These are phyloP conservation scores for Volvox reticuliferus DNA, from an alignment of 139 green algal species.

Conservation along the genomic window DNA sequence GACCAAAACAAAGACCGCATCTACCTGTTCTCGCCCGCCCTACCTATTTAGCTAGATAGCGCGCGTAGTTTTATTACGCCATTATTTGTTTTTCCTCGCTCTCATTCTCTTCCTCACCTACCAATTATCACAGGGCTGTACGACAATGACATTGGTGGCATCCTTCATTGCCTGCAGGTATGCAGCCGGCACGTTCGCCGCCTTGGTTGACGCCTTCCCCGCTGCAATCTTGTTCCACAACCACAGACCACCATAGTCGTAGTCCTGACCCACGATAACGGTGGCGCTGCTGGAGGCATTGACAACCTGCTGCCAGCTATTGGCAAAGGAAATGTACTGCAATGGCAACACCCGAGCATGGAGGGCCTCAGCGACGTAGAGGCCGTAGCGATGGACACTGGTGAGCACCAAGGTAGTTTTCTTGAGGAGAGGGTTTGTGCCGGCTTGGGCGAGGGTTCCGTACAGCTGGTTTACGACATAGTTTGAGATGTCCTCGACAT, in stretches of 20 bases:
- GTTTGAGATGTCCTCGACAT: background rate
- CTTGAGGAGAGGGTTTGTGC: background rate
- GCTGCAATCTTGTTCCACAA: constrained; percentile 18
- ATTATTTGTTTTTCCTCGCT: background rate
- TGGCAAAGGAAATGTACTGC: background rate
- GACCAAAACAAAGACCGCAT: too few relatives aligned
- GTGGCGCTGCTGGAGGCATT: background rate
- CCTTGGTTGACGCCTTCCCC: background rate
- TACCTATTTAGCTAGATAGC: too few relatives aligned
- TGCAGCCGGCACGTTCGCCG: background rate
- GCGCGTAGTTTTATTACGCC: too few relatives aligned
- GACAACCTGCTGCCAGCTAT: background rate
- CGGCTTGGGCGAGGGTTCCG: background rate
- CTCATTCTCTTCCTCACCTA: background rate
- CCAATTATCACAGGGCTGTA: constrained; percentile 1
- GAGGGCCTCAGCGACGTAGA: background rate
- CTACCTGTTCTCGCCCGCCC: too few relatives aligned
- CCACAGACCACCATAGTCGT: background rate
- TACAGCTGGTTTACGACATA: constrained; percentile 7
- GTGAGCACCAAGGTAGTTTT: background rate
- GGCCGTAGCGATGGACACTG: background rate
- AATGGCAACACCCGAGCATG: background rate
- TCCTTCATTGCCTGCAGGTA: background rate
- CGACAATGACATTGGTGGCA: background rate
- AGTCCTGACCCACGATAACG: background rate